phyloP scores from a whole-genome alignment of 352 stramenopile genomes.

The Albugo laibachii region DNA sequence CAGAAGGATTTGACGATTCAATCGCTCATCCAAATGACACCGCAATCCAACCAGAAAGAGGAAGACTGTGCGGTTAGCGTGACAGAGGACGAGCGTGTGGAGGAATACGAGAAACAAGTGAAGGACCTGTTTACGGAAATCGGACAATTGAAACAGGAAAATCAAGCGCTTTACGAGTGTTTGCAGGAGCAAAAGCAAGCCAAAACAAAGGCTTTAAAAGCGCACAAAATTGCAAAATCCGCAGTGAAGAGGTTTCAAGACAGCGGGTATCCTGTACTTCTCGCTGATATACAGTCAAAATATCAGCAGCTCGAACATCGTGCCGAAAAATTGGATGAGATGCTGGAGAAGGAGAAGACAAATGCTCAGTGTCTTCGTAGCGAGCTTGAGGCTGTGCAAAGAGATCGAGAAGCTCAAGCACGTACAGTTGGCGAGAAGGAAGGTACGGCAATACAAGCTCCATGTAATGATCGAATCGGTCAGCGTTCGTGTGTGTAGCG shows the following conservation, averaged over 20 bases:
- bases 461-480: too few relatives aligned
- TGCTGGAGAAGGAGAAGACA: slow-evolving; percentile 15
- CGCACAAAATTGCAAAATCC: slow-evolving; percentile 36
- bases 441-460: too few relatives aligned
- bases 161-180: slow-evolving; percentile 39
- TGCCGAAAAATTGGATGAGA: slow-evolving; percentile 16
- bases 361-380: slow-evolving; percentile 1
- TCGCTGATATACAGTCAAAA: slow-evolving; percentile 39
- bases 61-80: slow-evolving; percentile 2
- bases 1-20: slow-evolving; percentile 33
- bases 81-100: slow-evolving; percentile 22
- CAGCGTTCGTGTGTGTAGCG: slow-evolving; percentile 4
- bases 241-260: slow-evolving; percentile 40
- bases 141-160: slow-evolving; percentile 43
- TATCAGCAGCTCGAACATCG: slow-evolving; percentile 26
- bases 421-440: too few relatives aligned
- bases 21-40: slow-evolving; percentile 8
- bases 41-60: slow-evolving; percentile 10
- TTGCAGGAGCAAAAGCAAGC: slow-evolving; percentile 41
- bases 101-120: slow-evolving; percentile 58
- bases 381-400: too few relatives aligned
- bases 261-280: slow-evolving; percentile 36
- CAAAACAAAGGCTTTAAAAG: slow-evolving; percentile 55
- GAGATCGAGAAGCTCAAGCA: too few relatives aligned
- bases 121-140: slow-evolving; percentile 39